Base-by-base conservation (phyloP, 2,329 filamentous ascomycete genomes). In the Colletotrichum higginsianum region DNA sequence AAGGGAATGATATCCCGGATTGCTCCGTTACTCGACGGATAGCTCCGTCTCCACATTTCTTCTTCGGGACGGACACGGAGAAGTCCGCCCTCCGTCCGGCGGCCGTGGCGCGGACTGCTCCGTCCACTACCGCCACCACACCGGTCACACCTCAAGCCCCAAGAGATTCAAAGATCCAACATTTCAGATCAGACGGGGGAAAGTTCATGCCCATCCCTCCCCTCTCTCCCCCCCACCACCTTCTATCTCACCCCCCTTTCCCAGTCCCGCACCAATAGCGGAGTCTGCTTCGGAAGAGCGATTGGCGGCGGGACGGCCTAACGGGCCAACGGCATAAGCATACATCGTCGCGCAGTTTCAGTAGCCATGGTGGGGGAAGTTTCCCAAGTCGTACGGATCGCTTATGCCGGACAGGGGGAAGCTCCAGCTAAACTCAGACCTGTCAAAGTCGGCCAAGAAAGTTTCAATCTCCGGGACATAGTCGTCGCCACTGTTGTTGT, bases 391-490 rank as follows among this genome's bases (percentile, higher is more conserved):
- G 21, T 66, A 71, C 16, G 60, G 58, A 35, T 64, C 58, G 16
- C 46, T 30, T 35, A 58, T 57, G 15, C 67, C 67, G 18, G 56
- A 53, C 50, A 72, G n/a, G 44, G 68, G 68, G 50, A 73, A 65
- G 53, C 58, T 72, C 71, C 71, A 73, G 55, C 64, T 73, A 50
- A 73, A 72, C 30, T 71, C 61, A 23, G 71, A 71, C 46, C 63
- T 67, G 40, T 61, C 63, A n/a, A 73, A 73, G 46, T 73, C 71
- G 21, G 71, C 71, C 15, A 73, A 55, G 18, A 72, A 73, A 16
- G 18, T 56, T 49, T 72, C 67, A 18, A 73, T 71, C 50, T 73
- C 71, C 23, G 71, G 71, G 3, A 67, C 50, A 15, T 56, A 67
- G 15, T 71, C 67, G 13, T 55, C 40, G 16, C 42, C n/a, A 15